Base-by-base conservation (phyloP, 768 basidiomycete genomes). In the Xanthoconium stramineum region DNA sequence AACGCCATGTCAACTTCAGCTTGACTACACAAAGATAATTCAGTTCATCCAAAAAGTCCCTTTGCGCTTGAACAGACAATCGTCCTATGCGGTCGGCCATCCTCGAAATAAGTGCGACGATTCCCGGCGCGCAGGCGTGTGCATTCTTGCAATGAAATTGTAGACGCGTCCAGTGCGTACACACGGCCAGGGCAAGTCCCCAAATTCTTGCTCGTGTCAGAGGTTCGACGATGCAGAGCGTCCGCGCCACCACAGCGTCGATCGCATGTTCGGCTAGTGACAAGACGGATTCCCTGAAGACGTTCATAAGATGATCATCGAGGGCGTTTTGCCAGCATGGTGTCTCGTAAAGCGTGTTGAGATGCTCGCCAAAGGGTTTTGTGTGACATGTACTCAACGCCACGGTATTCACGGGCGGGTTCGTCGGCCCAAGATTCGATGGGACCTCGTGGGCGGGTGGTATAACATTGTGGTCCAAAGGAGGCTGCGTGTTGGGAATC, bases 151-250 rank as follows among this genome's bases (percentile, higher is more conserved):
- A 53, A 6, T 47, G 55, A 43, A 42, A 50, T 42, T 63, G 67
- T 38, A 62, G 42, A 5, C 58, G 53, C 38, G 44, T 50, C 67
- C 65, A 64, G 29, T 59, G 67, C 15, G 47, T 53, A 11, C 46
- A 52, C 14, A 61, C 10, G 8, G 38, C 48, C 10, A 47, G 46
- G 2, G 59, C 57, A 17, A 67, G 60, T 14, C 35, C 37, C 17
- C 54, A 59, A 19, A 58, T 54, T 29, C 56, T 62, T 7, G 40
- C 15, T 40, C 33, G 56, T 5, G 67, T 56, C 36, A 55, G 57
- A 30, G 19, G 52, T n/a, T 47, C 55, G 35, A 60, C 29, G 42
- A 61, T 61, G 4, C 37, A 60, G 3, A 65, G 20, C 29, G 56
- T 53, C 33, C 32, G 51, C 17, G 32, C 47, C 43, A 47, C 65